Percentiles rank a stretch among this genome's conserved stretches.
These are phyloP conservation scores for Arxiozyma telluris DNA, from an alignment of 1,139 yeast genomes.

Conservation along the genomic window DNA sequence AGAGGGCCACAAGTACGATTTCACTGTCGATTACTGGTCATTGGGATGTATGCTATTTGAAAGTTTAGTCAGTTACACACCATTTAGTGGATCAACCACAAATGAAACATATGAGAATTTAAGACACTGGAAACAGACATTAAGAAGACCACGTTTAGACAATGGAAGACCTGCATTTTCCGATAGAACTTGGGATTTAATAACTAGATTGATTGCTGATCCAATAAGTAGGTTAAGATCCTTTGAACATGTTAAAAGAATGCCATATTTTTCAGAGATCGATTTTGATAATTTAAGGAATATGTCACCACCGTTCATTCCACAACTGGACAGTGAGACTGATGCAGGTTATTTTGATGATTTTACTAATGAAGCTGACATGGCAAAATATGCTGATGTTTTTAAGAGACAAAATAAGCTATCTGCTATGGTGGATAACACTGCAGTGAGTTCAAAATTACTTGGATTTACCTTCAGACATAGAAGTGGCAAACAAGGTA, in stretches of 20 bases:
- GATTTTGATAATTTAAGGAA: conserved; percentile 65
- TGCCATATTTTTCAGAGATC: conserved; percentile 76
- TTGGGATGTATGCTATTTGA: conserved; percentile 92
- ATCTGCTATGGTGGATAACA: conserved; percentile 68
- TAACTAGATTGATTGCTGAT: conserved; percentile 68
- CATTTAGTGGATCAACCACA: conserved; percentile 87
- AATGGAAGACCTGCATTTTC: conserved; percentile 89
- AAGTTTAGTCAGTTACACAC: conserved; percentile 91
- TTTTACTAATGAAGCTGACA: conserved; percentile 89
- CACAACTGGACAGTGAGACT: conserved; percentile 91
- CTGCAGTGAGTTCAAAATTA: conserved; percentile 60
- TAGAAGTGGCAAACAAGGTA: conserved; percentile 45
- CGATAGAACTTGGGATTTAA: conserved; percentile 93
- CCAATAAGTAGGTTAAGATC: conserved; percentile 67
- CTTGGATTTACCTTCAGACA: conserved; percentile 97
- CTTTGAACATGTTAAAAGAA: conserved; percentile 70
- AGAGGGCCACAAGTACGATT: conserved; percentile 88
- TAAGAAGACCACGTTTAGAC: conserved; percentile 83
- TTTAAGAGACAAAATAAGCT: conserved; percentile 81
- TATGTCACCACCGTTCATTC: conserved; percentile 86
- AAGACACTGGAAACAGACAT: conserved; percentile 84
- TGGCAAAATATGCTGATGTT: conserved; percentile 97
- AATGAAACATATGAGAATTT: conserved; percentile 93
- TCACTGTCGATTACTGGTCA: conserved; percentile 98
- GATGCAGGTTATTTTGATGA: conserved; percentile 99